Evolutionary conservation across 441 rosid species (phyloP), one percentile per base, ranked within the genome.

Genomic region (Populus hybrid): DNA sequence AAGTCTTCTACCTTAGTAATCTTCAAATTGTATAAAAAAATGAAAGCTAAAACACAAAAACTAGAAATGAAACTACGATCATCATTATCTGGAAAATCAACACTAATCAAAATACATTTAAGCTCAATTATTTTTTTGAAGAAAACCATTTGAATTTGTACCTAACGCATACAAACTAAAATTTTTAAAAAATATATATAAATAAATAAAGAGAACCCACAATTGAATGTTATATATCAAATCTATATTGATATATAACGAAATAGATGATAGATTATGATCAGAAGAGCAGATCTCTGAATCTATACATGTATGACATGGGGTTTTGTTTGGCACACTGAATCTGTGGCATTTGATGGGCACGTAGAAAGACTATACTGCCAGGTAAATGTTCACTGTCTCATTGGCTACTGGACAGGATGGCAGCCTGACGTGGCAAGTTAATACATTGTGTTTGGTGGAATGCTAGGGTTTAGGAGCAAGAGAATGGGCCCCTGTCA

Each of bases 361-460:
- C 76, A 73, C 76, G 68, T 73, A 59, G 56, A 73, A n/a, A 29
- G 75, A 56, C 40, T 31, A 45, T 45, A 45, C 18, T 45, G 53
- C 53, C 53, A 45, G 53, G 53, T 45, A 45, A 45, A 45, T 67
- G 56, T 63, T 28, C 18, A 23, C 24, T 64, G 18, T 14, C 69
- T 74, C 10, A 24, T 50, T 31, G 21, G 64, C 2, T 40, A 33
- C 3, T 35, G 78, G 28, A 50, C 68, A 53, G 20, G 5, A 3
- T 23, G 12, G 29, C 42, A 21, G 20, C 12, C 14, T 75, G 66
- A 68, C 68, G 73, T 68, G 78, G 66, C 56, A 33, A 23, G 23
- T 36, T 16, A 56, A 9, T 33, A 24, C 38, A 24, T 0, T 35
- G 31, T 59, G 68, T n/a, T 68, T 76, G 56, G 21, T 68, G 28